Evolutionary conservation across 306 rosid genomes (phyloP), one percentile per base, ranked within the genome.

Genomic region (Prinsepia uniflora): DNA sequence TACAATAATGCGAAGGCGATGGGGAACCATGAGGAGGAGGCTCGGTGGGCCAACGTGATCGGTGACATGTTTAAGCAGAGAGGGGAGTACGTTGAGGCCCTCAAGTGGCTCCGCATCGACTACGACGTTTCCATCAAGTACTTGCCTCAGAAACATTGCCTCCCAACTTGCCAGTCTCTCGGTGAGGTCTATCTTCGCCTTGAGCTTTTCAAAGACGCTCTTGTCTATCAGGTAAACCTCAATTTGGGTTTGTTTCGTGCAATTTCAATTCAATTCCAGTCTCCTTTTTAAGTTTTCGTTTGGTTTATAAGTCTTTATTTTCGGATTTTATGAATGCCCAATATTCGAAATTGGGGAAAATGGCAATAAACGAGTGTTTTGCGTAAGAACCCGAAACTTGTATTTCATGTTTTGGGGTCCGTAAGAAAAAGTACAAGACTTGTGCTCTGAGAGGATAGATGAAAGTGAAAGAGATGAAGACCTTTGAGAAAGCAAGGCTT

Each of bases 131-230:
- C 96, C 14, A 73, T 61, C 59, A 85, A 81, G 61, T 63, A 77
- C 54, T 76, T 94, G 70, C 79, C 88, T 0, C 86, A 86, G 49
- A 85, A 82, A 65, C 89, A 94, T 14, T 81, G 87, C 76, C 81
- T 94, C 30, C 83, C 96, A 6, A 84, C 97, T 3, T 90, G 98
- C 24, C 98, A 94, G 84, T 94, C 97, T 14, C 85, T 94, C 56
- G 98, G 97, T 4, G 98, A 94, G 71, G 80, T 90, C 70, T 90
- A 90, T 59, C 92, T 94, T 69, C 91, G 96, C 8, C 98, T 86
- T 17, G 87, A 84, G 60, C 68, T 66, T 1, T 94, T 85, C 86
- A 8, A 57, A 22, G 79, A 89, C 2, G 98, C 97, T 70, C 87
- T 90, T 39, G 20, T 42, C 65, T 94, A 69, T 79, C 98, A 94